phyloP scores from a whole-genome alignment of 2,329 filamentous ascomycete species.

The Fusarium torreyae region DNA sequence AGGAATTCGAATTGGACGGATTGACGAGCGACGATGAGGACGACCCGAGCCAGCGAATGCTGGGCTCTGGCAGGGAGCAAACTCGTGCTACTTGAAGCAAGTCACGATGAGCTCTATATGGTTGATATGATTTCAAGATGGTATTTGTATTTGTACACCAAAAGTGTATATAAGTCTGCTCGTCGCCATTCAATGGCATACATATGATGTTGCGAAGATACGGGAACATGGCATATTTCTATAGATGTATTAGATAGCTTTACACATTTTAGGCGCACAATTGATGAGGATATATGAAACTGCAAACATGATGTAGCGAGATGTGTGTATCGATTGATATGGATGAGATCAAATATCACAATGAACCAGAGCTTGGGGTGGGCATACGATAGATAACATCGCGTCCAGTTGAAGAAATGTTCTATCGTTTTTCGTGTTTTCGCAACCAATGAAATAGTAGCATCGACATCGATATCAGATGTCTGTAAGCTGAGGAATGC shows the following conservation, averaged over 20 bases:
- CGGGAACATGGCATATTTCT: neutral
- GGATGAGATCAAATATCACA: neutral
- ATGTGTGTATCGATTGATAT: neutral
- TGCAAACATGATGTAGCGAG: neutral
- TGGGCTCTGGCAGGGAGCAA: conserved; percentile 37
- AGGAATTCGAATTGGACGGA: conserved; percentile 94
- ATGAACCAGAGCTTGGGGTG: too few relatives aligned
- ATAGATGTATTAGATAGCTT: conserved; percentile 7
- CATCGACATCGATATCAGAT: too few relatives aligned
- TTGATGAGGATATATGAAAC: neutral
- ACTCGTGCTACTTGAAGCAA: conserved; percentile 10
- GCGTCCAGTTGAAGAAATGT: too few relatives aligned
- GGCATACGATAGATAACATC: too few relatives aligned
- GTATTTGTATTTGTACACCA: neutral
- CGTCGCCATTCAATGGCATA: neutral
- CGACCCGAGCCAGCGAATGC: conserved; percentile 62
- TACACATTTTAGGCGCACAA: conserved; percentile 14
- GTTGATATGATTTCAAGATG: neutral
- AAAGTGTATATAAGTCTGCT: neutral
- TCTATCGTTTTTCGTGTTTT: too few relatives aligned
- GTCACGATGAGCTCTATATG: neutral
- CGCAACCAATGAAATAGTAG: too few relatives aligned
- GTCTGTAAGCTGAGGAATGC: too few relatives aligned
- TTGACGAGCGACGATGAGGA: conserved; percentile 92
- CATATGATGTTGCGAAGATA: conserved; percentile 5